Conservation (phyloP, 2,329 filamentous ascomycete species). For the Aspergillus arachidicola region DNA sequence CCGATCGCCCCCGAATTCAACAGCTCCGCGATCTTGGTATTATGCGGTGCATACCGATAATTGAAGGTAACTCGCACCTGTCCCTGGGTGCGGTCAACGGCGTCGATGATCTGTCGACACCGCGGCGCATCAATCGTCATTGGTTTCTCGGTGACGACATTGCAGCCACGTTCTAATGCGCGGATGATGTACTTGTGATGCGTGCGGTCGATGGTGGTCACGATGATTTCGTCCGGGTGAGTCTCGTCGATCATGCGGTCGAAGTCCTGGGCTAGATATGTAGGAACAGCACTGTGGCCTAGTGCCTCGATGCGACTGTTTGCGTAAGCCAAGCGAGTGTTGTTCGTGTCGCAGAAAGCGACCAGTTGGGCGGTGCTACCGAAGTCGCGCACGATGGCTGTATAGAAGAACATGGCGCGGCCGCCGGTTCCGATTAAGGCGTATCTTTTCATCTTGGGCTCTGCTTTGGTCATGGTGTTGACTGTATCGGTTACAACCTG, state of each 20-base stretch:
- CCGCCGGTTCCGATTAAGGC: slow-evolving; percentile 58
- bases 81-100: slow-evolving; percentile 53
- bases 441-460: slow-evolving; percentile 15
- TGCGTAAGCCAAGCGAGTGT: slow-evolving; percentile 61
- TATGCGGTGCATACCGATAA: slow-evolving; percentile 67
- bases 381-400: slow-evolving; percentile 59
- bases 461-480: background rate
- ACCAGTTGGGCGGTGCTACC: slow-evolving; percentile 55
- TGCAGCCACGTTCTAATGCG: slow-evolving; percentile 61
- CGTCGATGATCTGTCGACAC: slow-evolving; percentile 58
- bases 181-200: slow-evolving; percentile 64
- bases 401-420: slow-evolving; percentile 64
- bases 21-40: slow-evolving; percentile 61
- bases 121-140: slow-evolving; percentile 64
- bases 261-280: slow-evolving; percentile 58
- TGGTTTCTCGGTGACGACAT: slow-evolving; percentile 66
- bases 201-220: slow-evolving; percentile 65
- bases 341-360: slow-evolving; percentile 62
- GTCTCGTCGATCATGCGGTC: slow-evolving; percentile 60
- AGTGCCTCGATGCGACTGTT: slow-evolving; percentile 44
- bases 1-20: slow-evolving; percentile 59
- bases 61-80: slow-evolving; percentile 64
- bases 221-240: slow-evolving; percentile 62
- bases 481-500: background rate
- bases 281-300: slow-evolving; percentile 54